Evolutionary conservation across 2,329 filamentous ascomycete genomes (phyloP), one percentile per base, ranked within the genome.

Genomic region (Sclerotinia glacialis): DNA sequence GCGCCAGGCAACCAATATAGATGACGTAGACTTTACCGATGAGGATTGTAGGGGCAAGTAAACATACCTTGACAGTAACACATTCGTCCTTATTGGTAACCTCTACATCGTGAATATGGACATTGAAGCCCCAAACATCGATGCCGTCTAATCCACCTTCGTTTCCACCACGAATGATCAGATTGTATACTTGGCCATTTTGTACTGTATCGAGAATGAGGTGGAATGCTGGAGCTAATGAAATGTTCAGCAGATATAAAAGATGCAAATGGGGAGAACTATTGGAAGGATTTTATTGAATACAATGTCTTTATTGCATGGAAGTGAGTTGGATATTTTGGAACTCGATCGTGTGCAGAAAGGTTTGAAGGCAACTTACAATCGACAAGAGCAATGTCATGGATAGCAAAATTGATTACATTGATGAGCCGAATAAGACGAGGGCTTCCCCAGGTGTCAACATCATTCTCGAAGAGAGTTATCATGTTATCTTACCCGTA

Each of bases 81-180:
- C 83, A 86, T 72, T 87, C 85, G 72, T 87, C 84, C 74, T 85
- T 86, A 79, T 87, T 87, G 34, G 85, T 86, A 6, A 87, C 84
- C 77, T 83, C 83, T 42, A 86, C 78, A 72, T 87, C 84, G 72
- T 87, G 84, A 60, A 86, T 77, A 80, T 82, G 84, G 61, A 86
- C 80, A 71, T 86, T 85, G 55, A 74, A 79, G 21, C 80, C 79
- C 76, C 79, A 84, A 5, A 86, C 78, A 72, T 86, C 82, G 67
- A 86, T 79, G 5, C 85, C 85, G 71, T 87, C 85, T 9, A 86
- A 75, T 56, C 82, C 83, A 58, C 83, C 83, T 66, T 76, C 74
- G 66, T 84, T 78, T 5, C 78, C 83, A 47, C 83, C 83, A 5
- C 83, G 80, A 65, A 86, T 82, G 12, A 80, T 80, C 78, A 85